phyloP scores from a whole-genome alignment of 2,329 filamentous ascomycete genomes.

The Curvularia spicifera region DNA sequence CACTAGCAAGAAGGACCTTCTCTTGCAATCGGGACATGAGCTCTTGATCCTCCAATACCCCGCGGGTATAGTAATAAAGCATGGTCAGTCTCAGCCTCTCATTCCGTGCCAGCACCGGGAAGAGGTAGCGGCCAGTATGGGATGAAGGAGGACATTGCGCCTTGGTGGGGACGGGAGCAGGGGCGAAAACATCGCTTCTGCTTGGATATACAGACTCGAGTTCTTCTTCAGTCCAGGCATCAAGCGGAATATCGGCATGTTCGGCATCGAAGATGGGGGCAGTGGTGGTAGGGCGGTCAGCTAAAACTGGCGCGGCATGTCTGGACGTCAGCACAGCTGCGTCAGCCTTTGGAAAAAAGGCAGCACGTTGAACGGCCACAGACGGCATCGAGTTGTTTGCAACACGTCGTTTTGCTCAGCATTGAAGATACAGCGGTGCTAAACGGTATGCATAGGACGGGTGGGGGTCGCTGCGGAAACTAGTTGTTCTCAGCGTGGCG shows the following conservation, averaged over 20 bases:
- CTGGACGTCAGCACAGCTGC: conserved; percentile 32
- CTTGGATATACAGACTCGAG: conserved; percentile 27
- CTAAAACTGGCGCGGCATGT: conserved; percentile 22
- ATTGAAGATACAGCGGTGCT: conserved; percentile 7
- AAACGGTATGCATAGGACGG: conserved; percentile 2
- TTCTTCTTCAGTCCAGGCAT: conserved; percentile 24
- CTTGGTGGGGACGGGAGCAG: conserved; percentile 27
- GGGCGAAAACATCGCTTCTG: conserved; percentile 22
- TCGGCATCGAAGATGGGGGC: conserved; percentile 34
- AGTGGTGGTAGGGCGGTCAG: conserved; percentile 28
- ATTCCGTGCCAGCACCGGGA: conserved; percentile 45
- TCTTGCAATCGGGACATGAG: conserved; percentile 53
- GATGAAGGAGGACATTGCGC: conserved; percentile 15
- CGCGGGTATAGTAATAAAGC: conserved; percentile 56
- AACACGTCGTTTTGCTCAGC: background rate
- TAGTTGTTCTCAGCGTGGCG: conserved; percentile 12
- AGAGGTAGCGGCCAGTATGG: conserved; percentile 41
- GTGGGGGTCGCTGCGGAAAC: conserved; percentile 2
- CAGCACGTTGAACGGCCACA: conserved; percentile 15
- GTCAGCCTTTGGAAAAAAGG: conserved; percentile 40
- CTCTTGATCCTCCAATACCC: conserved; percentile 50
- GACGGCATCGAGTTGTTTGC: conserved; percentile 19
- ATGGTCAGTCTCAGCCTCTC: conserved; percentile 49
- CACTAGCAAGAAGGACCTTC: conserved; percentile 51
- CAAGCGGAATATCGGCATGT: conserved; percentile 26